Percentiles rank a stretch among this genome's conserved stretches.
Evolutionary conservation across 257 asterid genomes (phyloP).

Genomic region (Gardenia jasminoides): DNA sequence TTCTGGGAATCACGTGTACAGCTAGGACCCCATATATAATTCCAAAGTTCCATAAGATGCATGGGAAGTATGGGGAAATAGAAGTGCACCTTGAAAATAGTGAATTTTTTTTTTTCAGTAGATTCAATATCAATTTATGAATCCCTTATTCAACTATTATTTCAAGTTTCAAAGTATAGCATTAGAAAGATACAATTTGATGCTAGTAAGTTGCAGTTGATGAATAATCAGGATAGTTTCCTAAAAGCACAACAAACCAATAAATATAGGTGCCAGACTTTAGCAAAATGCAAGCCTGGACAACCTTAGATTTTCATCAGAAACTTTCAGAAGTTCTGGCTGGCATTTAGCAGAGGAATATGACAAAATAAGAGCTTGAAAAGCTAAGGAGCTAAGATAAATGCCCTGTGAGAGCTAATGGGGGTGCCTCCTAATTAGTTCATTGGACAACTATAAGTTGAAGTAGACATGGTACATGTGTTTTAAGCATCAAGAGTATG

Average conservation of each 20-base stretch:
- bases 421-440: not conserved
- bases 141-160: not conserved
- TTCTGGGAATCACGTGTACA: no score
- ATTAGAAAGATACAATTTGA: not conserved
- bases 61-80: no score
- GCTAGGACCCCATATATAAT: not conserved
- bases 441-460: not conserved
- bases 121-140: not conserved
- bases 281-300: not conserved
- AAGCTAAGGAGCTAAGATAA: not conserved
- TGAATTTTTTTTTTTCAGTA: not conserved
- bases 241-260: not conserved
- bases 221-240: not conserved
- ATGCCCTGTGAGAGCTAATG: not conserved
- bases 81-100: not conserved
- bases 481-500: not conserved
- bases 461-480: not conserved
- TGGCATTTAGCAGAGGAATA: not conserved
- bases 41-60: constrained; percentile 5
- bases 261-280: not conserved
- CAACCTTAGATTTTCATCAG: not conserved
- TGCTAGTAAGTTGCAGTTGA: not conserved
- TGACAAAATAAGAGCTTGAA: not conserved
- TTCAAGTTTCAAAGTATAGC: not conserved
- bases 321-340: not conserved